phyloP scores from a whole-genome alignment of 2,329 filamentous ascomycete genomes.

The Xylariaceae sp. region DNA sequence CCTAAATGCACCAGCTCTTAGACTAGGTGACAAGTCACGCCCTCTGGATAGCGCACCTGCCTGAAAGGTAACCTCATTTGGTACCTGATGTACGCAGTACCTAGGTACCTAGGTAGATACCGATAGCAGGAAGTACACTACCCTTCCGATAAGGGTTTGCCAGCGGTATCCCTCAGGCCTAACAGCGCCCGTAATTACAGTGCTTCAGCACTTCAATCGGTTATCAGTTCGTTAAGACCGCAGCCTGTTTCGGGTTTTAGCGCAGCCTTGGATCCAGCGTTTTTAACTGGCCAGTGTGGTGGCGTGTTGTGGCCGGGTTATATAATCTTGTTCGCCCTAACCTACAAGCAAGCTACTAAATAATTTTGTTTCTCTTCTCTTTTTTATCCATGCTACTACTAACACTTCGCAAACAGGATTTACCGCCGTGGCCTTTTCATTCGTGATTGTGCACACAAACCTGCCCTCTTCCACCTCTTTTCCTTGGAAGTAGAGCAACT shows the following conservation, averaged over 20 bases:
- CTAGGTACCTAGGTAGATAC: no score
- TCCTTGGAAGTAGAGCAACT: slow-evolving; percentile 7
- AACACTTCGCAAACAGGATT: slow-evolving; percentile 8
- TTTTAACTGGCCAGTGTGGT: background rate
- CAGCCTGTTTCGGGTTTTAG: background rate
- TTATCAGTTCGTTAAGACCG: no score
- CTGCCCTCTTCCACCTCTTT: background rate
- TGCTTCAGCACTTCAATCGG: no score
- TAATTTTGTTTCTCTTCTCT: background rate
- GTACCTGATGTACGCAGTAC: no score
- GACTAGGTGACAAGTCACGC: no score
- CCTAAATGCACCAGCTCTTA: no score
- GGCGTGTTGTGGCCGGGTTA: slow-evolving; percentile 10
- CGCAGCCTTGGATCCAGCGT: background rate
- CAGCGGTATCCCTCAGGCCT: no score
- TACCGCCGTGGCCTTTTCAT: slow-evolving; percentile 1
- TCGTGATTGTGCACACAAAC: slow-evolving; percentile 14
- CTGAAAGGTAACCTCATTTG: no score
- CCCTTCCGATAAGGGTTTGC: no score
- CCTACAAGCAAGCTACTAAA: background rate
- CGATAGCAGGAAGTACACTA: no score
- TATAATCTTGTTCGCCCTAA: slow-evolving; percentile 7
- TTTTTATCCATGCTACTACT: slow-evolving; percentile 1
- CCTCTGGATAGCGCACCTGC: no score
- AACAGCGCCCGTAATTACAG: no score